Evolutionary conservation across 164 flowering plant species (phyloP), one percentile per base, ranked within the genome.

Genomic region (Vitis amurensis): DNA sequence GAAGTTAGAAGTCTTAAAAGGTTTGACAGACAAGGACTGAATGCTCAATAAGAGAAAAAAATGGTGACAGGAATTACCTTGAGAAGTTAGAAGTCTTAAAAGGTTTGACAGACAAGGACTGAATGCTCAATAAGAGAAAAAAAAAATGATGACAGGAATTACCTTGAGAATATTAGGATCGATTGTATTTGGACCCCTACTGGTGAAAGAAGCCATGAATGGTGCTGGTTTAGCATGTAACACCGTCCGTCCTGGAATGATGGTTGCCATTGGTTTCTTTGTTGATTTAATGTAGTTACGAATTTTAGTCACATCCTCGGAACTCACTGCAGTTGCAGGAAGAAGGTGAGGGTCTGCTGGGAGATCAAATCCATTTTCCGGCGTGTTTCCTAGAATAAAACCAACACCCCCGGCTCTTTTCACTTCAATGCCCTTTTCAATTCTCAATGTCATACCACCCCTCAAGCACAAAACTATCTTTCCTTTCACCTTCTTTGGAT

Each of bases 111-210:
- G 27, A 23, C 27, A 23, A 23, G 27, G 27, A 23, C 27, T 23
- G 27, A 23, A 23, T 23, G 2, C 27, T 23, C 27, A 23, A 23
- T 15, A 15, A 0, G 4, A 23, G 11, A 13, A 30, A 30, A 60
- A 17, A 17, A 17, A 17, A 17, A 17, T 17, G 17, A 1, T 23
- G 27, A 52, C 48, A 31, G 15, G 17, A 30, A 0, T 59, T 79
- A 94, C 99, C 97, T 95, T 95, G 66, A 95, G 88, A 74, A 93
- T 89, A 56, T 87, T 71, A n/a, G 87, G 91, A 48, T 89, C 91
- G 55, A 93, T 52, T 1, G 70, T 64, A 75, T 83, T 93, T 0
- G 99, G 98, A 47, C 99, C 99, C 13, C 81, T 71, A 56, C 96
- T 88, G 4, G 92, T 72, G 84, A 95, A 95, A 4, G 80, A 61